phyloP scores from a whole-genome alignment of 1,139 yeast species.

The Meyerozyma smithsonii region DNA sequence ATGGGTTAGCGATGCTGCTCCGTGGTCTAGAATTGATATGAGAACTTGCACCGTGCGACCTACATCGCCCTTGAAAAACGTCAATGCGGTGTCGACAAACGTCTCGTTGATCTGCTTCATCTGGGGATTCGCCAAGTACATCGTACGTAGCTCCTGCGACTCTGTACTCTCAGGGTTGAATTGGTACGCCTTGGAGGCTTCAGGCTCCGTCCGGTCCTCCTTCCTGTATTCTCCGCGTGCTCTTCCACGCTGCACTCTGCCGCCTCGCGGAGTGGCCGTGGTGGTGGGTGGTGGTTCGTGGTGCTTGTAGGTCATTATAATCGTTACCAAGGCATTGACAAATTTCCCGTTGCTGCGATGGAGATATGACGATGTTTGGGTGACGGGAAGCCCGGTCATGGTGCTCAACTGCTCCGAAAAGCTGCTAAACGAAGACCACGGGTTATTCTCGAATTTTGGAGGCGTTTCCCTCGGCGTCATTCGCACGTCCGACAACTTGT shows the following conservation, averaged over 20 bases:
- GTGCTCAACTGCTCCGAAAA: not conserved
- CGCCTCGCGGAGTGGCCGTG: conserved; percentile 12
- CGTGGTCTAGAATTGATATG: conserved; percentile 19
- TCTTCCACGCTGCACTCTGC: conserved; percentile 23
- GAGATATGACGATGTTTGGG: not conserved
- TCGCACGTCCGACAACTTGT: not conserved
- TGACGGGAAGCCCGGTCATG: not conserved
- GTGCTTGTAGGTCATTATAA: not conserved
- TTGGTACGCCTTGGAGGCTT: no score
- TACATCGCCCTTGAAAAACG: conserved; percentile 37
- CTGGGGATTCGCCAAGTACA: conserved; percentile 18
- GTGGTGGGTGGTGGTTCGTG: not conserved
- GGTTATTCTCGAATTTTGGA: not conserved
- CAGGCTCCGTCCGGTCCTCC: not conserved
- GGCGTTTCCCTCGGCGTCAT: not conserved
- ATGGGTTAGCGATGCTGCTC: conserved; percentile 14
- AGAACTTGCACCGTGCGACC: conserved; percentile 26
- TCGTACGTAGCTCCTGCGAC: conserved; percentile 19
- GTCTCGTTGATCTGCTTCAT: conserved; percentile 11
- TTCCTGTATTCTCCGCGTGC: not conserved
- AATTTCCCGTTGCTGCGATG: not conserved
- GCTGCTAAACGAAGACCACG: not conserved
- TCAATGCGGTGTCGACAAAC: conserved; percentile 34
- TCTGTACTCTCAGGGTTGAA: conserved; percentile 2
- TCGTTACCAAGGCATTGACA: not conserved